Percentiles rank a stretch among this genome's conserved stretches.
These are phyloP conservation scores for Caryopteris hybrid DNA, from an alignment of 305 asterid species.

Conservation along the genomic window DNA sequence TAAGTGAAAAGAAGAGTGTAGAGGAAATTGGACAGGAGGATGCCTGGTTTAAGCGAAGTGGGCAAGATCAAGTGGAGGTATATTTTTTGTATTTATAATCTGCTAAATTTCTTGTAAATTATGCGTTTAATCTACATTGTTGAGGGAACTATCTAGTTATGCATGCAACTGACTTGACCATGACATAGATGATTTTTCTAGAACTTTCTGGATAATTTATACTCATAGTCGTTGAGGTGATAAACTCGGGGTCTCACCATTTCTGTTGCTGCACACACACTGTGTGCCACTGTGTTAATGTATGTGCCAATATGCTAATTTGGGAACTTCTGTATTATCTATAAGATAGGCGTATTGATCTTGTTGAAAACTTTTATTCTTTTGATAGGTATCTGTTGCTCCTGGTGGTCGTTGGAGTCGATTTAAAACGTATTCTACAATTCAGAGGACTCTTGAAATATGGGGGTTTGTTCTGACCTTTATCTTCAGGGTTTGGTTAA, in stretches of 20 bases:
- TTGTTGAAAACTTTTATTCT: background rate
- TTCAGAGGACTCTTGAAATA: conserved; percentile 91
- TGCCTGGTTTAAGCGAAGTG: conserved; percentile 73
- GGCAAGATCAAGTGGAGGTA: conserved; percentile 64
- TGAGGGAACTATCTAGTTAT: background rate
- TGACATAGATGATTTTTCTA: background rate
- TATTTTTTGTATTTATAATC: background rate
- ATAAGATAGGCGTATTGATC: background rate
- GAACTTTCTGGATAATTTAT: background rate
- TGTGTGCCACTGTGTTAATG: background rate
- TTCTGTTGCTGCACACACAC: background rate
- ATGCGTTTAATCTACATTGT: background rate
- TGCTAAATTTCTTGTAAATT: background rate
- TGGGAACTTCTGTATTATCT: background rate
- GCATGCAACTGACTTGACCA: background rate
- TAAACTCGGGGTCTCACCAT: background rate
- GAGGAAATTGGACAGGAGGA: conserved; percentile 97
- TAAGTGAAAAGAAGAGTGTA: conserved; percentile 46
- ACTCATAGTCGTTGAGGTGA: background rate
- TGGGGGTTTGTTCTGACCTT: conserved; percentile 94
- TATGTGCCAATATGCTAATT: background rate
- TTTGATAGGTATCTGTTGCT: conserved; percentile 73
- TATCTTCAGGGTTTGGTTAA: conserved; percentile 79
- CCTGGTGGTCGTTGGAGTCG: conserved; percentile 98
- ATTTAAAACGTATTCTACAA: conserved; percentile 88